Base-by-base conservation (phyloP, 257 asterid species). In the Catharanthus roseus region DNA sequence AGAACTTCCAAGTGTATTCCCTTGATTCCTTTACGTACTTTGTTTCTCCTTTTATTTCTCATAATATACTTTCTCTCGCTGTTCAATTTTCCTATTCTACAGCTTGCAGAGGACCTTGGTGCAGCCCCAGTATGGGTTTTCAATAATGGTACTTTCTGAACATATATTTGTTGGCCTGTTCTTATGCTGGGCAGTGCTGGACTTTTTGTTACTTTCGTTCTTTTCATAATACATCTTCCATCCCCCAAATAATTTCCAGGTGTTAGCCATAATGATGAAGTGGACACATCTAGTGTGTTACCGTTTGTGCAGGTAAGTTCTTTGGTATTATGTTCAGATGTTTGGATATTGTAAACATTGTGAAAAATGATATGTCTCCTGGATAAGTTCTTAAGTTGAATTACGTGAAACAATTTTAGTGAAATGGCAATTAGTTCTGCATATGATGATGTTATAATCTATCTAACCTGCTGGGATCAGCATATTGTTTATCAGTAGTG, bases 41-140 rank as follows among this genome's bases (percentile, higher is more conserved):
- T 68, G 13, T 54, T 45, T 47, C 42, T 62, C 24, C 33, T 24
- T 34, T 23, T 23, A 21, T 29, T 19, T 19, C 39, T 26, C 21
- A 9, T 55, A 53, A 23, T 71, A n/a, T n/a, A n/a, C n/a, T n/a
- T n/a, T n/a, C n/a, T n/a, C n/a, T n/a, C n/a, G n/a, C n/a, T n/a
- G n/a, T n/a, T n/a, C n/a, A n/a, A n/a, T n/a, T n/a, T n/a, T n/a
- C n/a, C n/a, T n/a, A n/a, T n/a, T 72, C 61, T 78, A 80, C 92
- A 95, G 99, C 99, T 95, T 67, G 96, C 97, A 0, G 98, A 95
- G 82, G 97, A 95, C 87, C 85, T 95, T 78, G 99, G 86, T 44
- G 78, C 97, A 65, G 36, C 75, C 71, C 99, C 97, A 31, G 77
- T 95, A 57, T 91, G 99, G 99, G 99, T 91, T 50, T 95, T 95